Evolutionary conservation across 2,329 filamentous ascomycete species (phyloP), one percentile per base, ranked within the genome.

Genomic region (Pseudogymnoascus sp.): DNA sequence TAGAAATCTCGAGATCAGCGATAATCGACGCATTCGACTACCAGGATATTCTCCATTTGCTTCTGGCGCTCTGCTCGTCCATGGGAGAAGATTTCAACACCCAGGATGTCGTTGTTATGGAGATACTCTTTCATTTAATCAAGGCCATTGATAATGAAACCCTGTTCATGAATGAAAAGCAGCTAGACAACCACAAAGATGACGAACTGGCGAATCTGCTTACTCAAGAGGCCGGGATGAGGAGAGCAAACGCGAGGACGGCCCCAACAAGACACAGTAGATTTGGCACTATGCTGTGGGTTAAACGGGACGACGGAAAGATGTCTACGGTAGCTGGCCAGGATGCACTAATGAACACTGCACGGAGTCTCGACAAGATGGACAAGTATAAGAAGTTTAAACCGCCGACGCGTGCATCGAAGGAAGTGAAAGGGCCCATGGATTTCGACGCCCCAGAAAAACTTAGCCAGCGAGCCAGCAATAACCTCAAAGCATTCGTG

Each of bases 261-360:
- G 89, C 89, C 2, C 90, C 92, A 0, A 92, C 91, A 2, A 81
- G 94, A 57, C 94, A 99, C 73, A 96, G 92, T 67, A 84, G 94
- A 35, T 99, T 97, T 69, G 94, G 94, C 2, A 96, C 92, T 9
- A 97, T 97, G 90, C 86, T 97, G 35, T 97, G 93, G 92, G 85
- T 99, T 37, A 91, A 96, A 75, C 81, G 92, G 61, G 89, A 91
- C 57, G 88, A 92, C 67, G 57, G 57, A 39, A 92, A 92, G 69
- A 83, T 94, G 68, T 88, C 90, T 0, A 91, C 92, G 0, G 82
- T 99, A 1, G 92, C 91, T 0, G 94, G 94, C 1, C 93, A 97
- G 71, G 88, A 91, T 67, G 89, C 89, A 4, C 82, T 99, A 47
- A 82, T 85, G 2, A 86, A 91, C 68, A 82, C 85, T 6, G 81